phyloP scores from a whole-genome alignment of 305 asterid genomes.

The Ajuga reptans region DNA sequence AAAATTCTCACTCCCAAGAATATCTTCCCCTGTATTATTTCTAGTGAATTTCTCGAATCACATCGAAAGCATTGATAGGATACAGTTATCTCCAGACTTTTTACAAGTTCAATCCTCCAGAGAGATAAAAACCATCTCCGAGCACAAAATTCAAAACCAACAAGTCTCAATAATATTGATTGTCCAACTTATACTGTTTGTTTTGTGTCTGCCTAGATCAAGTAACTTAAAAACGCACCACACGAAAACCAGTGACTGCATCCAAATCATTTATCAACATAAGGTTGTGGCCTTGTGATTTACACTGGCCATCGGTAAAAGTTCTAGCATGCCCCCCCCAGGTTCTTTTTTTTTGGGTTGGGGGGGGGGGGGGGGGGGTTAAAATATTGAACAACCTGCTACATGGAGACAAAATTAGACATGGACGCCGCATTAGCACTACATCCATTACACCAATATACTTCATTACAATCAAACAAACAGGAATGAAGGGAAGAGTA shows the following conservation, averaged over 20 bases:
- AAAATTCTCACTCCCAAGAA: not conserved
- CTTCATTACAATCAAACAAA: slow-evolving; percentile 6
- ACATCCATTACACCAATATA: not conserved
- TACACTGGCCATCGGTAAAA: not conserved
- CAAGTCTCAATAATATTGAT: not conserved
- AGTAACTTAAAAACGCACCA: not conserved
- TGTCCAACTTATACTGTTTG: slow-evolving; percentile 1
- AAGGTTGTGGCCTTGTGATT: not conserved
- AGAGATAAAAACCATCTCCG: slow-evolving; percentile 2
- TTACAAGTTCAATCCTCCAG: slow-evolving; percentile 1
- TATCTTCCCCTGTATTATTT: not conserved
- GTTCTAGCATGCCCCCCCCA: not conserved
- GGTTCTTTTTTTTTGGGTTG: no score
- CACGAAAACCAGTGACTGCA: not conserved
- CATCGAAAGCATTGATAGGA: not conserved
- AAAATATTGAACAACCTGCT: not conserved
- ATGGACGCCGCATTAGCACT: not conserved
- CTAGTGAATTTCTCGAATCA: not conserved
- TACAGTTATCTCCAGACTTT: not conserved
- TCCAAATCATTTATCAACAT: not conserved
- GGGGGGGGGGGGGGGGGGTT: no score
- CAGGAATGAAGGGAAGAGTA: not conserved
- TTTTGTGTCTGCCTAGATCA: not conserved
- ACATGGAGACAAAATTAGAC: not conserved
- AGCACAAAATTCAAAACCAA: slow-evolving; percentile 4